These are phyloP conservation scores for Cardiosporidium cionae DNA, from an alignment of 169 alveolate genomes.

Conservation along the genomic window DNA sequence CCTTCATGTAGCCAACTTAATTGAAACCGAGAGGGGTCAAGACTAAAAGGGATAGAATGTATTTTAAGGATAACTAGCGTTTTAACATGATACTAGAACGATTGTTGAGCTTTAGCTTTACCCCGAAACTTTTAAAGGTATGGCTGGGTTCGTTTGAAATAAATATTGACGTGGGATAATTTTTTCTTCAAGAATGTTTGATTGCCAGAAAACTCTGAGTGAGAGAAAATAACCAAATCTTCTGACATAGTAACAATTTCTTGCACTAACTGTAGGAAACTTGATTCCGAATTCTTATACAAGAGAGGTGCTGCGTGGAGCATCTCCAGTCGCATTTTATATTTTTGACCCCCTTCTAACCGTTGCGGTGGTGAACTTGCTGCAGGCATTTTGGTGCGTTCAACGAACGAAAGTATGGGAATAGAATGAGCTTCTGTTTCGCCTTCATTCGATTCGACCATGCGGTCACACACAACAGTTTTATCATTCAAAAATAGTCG, in stretches of 20 bases:
- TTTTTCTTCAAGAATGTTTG: background rate
- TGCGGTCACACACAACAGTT: conserved; percentile 42
- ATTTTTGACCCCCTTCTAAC: conserved; percentile 64
- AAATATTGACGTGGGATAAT: conserved; percentile 5
- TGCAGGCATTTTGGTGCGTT: conserved; percentile 31
- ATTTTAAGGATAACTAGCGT: background rate
- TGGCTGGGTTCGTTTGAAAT: background rate
- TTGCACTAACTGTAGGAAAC: background rate
- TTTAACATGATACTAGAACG: background rate
- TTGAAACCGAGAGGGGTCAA: conserved; percentile 10
- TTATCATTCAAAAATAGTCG: conserved; percentile 41
- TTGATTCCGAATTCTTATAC: background rate
- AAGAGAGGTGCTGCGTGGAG: conserved; percentile 61
- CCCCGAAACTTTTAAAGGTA: conserved; percentile 18
- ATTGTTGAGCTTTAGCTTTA: background rate
- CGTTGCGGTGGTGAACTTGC: conserved; percentile 56
- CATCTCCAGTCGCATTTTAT: conserved; percentile 58
- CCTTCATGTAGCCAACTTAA: conserved; percentile 5
- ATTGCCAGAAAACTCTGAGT: conserved; percentile 17
- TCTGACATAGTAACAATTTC: too few species aligned
- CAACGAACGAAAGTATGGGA: conserved; percentile 32
- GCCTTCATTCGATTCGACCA: conserved; percentile 39
- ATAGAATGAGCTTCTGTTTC: conserved; percentile 17
- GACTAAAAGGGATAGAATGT: background rate
- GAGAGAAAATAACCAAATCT: too few species aligned